Percentiles rank a stretch among this genome's conserved stretches.
Conservation (phyloP, 2,329 filamentous ascomycete genomes). For the Ceratocystiopsis sp. region DNA sequence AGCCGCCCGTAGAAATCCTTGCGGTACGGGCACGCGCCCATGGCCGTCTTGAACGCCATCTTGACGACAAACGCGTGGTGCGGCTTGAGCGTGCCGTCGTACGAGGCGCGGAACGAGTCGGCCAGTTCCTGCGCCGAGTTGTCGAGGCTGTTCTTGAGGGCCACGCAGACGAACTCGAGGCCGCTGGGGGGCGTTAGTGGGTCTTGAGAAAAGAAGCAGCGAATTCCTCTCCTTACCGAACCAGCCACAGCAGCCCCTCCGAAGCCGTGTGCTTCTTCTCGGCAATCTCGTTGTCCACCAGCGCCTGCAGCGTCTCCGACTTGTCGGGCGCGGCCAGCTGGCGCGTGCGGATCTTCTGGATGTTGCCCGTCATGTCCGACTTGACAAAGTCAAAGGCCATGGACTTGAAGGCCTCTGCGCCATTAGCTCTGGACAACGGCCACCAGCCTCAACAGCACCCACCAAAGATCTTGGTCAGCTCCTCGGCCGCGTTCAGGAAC, state of each 20-base stretch:
- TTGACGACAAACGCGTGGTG: slow-evolving; percentile 83
- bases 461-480: slow-evolving; percentile 78
- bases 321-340: slow-evolving; percentile 61
- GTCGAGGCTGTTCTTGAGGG: slow-evolving; percentile 59
- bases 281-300: slow-evolving; percentile 76
- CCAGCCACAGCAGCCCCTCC: slow-evolving; percentile 81
- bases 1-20: slow-evolving; percentile 88
- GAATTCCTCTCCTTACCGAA: too few species aligned
- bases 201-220: too few species aligned
- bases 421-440: background rate
- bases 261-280: slow-evolving; percentile 75
- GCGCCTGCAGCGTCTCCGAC: slow-evolving; percentile 70
- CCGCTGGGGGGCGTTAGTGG: slow-evolving; percentile 51
- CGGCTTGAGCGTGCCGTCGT: slow-evolving; percentile 73
- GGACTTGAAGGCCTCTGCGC: slow-evolving; percentile 42
- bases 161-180: slow-evolving; percentile 83
- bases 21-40: slow-evolving; percentile 84
- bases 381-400: slow-evolving; percentile 83
- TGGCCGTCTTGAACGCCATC: slow-evolving; percentile 82
- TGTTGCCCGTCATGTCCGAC: slow-evolving; percentile 76
- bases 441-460: slow-evolving; percentile 5
- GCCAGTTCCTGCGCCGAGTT: slow-evolving; percentile 59
- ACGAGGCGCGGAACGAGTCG: slow-evolving; percentile 72
- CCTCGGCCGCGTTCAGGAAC: slow-evolving; percentile 84
- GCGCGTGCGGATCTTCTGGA: slow-evolving; percentile 83